Evolutionary conservation across 805 yeast genomes (phyloP), one percentile per base, ranked within the genome.

Genomic region (Candida broadrunensis): DNA sequence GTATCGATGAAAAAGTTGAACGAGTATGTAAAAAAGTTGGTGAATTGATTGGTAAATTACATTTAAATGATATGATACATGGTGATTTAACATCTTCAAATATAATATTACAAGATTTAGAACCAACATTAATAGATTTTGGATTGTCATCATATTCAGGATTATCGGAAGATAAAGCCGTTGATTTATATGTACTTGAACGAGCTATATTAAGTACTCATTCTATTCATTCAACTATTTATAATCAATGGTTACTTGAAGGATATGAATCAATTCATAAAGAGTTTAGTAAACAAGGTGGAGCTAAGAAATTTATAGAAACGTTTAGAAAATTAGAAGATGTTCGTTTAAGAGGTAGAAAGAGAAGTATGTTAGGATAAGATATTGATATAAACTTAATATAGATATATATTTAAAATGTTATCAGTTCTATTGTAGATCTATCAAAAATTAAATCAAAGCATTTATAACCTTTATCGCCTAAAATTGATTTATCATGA

Each of bases 51-150:
- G 96, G 85, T 0, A 61, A 73, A 32, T 62, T 93, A 51, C 99
- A 93, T 61, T 55, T 73, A 48, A 72, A 78, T 47, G 95, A 88
- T 48, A 78, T 87, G 57, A 81, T 88, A 19, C 99, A 93, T 61
- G 99, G 99, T 1, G 99, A 93, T 58, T 69, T 93, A 50, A 93
- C 99, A 0, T 81, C 91, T 17, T 90, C 98, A 0, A 93, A 93
- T 54, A 78, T 89, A 19, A 75, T 93, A 34, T 55, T 90, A 13
- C 57, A 61, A 36, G 42, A 46, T 4, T 45, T 36, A 7, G 51
- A 46, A 6, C 88, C 95, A 0, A 77, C 70, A 25, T 61, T 93
- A 48, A 93, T 93, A 40, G 99, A 93, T 57, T 93, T 93, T 65
- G 99, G 99, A 0, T 70, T 93, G 15, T 85, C 95, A 2, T 80